phyloP scores from a whole-genome alignment of 2,329 filamentous ascomycete genomes.

The Claviceps purpurea region DNA sequence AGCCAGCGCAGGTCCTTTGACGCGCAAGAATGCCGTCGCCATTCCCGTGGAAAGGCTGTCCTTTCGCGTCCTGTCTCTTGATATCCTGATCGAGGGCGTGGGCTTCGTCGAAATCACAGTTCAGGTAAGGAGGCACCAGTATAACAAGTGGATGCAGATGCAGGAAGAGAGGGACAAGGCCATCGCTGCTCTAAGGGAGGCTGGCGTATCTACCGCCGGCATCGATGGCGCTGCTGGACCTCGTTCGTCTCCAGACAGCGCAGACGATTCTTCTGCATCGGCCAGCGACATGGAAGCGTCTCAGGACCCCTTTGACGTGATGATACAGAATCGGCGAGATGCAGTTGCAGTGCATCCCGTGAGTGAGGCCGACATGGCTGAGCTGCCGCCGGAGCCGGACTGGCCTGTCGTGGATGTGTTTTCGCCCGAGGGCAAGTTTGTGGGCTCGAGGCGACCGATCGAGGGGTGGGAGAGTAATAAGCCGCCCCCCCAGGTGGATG shows the following conservation, averaged over 20 bases:
- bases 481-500: constrained; percentile 32
- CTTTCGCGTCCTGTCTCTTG: constrained; percentile 66
- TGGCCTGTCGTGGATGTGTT: constrained; percentile 75
- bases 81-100: constrained; percentile 81
- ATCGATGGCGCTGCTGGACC: constrained; percentile 3
- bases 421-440: constrained; percentile 68
- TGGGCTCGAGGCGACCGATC: constrained; percentile 54
- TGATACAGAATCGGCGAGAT: constrained; percentile 15
- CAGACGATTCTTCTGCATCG: background rate
- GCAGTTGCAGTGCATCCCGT: background rate
- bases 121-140: constrained; percentile 55
- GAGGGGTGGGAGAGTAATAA: constrained; percentile 55
- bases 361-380: too few species aligned
- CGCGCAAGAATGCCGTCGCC: constrained; percentile 46
- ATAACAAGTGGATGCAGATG: constrained; percentile 10
- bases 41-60: constrained; percentile 57
- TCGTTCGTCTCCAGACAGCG: background rate
- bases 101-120: constrained; percentile 85
- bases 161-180: constrained; percentile 11
- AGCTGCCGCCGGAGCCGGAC: constrained; percentile 17
- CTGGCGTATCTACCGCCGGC: background rate
- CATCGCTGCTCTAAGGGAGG: constrained; percentile 5
- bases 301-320: constrained; percentile 14
- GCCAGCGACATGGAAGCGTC: background rate
- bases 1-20: constrained; percentile 60